A percentile compares a stretch with the other conserved stretches of the same genome.
Evolutionary conservation across 2,329 filamentous ascomycete species (phyloP).

Genomic region (Aureobasidium leucospermi): DNA sequence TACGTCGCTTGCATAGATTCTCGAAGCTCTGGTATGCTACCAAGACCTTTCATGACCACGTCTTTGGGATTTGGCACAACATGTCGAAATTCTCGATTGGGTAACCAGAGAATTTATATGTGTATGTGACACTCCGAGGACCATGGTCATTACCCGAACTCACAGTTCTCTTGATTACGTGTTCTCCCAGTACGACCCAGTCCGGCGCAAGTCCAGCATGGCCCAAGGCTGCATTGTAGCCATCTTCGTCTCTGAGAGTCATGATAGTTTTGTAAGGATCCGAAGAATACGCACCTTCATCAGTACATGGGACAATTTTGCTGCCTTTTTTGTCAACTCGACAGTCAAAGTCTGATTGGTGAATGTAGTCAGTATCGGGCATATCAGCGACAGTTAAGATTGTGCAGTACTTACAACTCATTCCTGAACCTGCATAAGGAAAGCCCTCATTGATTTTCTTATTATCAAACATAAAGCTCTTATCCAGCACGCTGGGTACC

Average conservation of each 20-base stretch:
- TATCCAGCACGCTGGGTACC: slow-evolving; percentile 6
- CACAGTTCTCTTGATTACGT: background rate
- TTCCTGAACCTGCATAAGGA: background rate
- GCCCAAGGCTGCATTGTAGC: background rate
- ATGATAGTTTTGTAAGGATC: background rate
- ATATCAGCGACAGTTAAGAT: background rate
- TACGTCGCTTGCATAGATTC: slow-evolving; percentile 10
- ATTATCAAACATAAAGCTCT: slow-evolving; percentile 9
- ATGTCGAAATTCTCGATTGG: slow-evolving; percentile 6
- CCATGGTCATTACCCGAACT: background rate
- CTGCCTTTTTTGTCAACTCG: background rate
- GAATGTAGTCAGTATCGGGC: background rate
- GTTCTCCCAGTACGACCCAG: slow-evolving; percentile 9
- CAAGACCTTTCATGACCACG: slow-evolving; percentile 10
- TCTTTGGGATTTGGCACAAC: slow-evolving; percentile 12
- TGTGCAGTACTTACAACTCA: background rate
- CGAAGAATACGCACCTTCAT: background rate
- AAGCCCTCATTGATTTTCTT: background rate
- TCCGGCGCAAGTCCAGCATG: slow-evolving; percentile 5
- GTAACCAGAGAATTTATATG: slow-evolving; percentile 5
- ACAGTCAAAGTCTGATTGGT: slow-evolving; percentile 13
- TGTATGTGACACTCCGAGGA: background rate
- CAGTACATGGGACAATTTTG: slow-evolving; percentile 1
- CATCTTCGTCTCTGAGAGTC: slow-evolving; percentile 5
- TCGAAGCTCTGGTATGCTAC: slow-evolving; percentile 11